phyloP scores from a whole-genome alignment of 495 filamentous ascomycete species.

The Aspergillus avenaceus region DNA sequence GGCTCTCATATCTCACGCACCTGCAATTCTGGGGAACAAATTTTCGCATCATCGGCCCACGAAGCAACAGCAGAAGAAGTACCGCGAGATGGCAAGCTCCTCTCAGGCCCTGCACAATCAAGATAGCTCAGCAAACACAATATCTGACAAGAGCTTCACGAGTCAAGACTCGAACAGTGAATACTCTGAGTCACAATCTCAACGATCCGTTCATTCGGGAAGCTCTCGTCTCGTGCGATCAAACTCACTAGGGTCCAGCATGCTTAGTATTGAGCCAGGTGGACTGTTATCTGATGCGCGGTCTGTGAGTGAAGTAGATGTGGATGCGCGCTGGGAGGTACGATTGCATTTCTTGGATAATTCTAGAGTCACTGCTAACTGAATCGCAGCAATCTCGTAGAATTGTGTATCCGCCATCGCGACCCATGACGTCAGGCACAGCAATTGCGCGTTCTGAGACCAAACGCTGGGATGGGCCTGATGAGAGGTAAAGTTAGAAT shows the following conservation, averaged over 20 bases:
- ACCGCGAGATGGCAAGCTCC: slow-evolving; percentile 69
- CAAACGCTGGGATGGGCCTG: slow-evolving; percentile 26
- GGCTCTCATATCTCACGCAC: slow-evolving; percentile 90
- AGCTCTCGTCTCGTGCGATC: slow-evolving; percentile 37
- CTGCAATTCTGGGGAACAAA: slow-evolving; percentile 96
- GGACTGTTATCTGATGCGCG: slow-evolving; percentile 26
- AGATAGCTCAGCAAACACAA: slow-evolving; percentile 39
- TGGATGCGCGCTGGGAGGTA: slow-evolving; percentile 33
- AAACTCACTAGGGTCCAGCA: slow-evolving; percentile 35
- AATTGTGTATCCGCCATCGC: slow-evolving; percentile 29
- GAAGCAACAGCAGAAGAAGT: slow-evolving; percentile 70
- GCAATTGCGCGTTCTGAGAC: slow-evolving; percentile 23
- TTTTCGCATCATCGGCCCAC: slow-evolving; percentile 80
- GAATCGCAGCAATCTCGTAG: slow-evolving; percentile 33
- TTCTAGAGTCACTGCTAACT: slow-evolving; percentile 12
- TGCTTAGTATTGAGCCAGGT: slow-evolving; percentile 21
- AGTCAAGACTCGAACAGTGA: slow-evolving; percentile 42
- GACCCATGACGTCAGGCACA: slow-evolving; percentile 36
- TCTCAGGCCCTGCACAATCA: slow-evolving; percentile 46
- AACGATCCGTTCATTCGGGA: slow-evolving; percentile 32
- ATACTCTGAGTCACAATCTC: slow-evolving; percentile 34
- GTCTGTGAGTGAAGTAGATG: slow-evolving; percentile 37
- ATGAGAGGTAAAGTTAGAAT: slow-evolving; percentile 34
- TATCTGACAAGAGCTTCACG: slow-evolving; percentile 21
- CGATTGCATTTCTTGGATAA: neutral